Evolutionary conservation across 73 alveolate genomes (phyloP).

Genomic region (Symbiodinium pilosum): DNA sequence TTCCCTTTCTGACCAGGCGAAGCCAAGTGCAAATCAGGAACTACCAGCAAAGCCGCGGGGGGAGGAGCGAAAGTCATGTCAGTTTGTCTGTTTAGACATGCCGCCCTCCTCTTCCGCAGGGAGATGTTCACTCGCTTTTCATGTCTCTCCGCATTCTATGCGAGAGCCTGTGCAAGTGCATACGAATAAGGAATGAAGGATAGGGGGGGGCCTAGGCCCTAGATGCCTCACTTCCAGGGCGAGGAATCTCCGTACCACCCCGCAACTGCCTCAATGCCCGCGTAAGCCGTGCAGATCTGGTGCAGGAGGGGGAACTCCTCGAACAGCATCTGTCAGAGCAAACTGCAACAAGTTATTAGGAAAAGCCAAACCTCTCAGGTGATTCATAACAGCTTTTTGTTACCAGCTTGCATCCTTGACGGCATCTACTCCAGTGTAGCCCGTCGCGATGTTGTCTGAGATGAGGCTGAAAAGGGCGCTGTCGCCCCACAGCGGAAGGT

Average conservation of each 20-base stretch:
- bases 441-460: conserved; percentile 23
- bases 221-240: background rate
- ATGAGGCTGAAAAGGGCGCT: conserved; percentile 15
- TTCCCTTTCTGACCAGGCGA: too few species aligned
- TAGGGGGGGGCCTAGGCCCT: background rate
- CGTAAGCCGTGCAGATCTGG: background rate
- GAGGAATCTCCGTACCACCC: background rate
- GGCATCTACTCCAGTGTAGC: background rate
- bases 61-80: background rate
- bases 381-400: too few species aligned
- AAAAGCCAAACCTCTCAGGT: too few species aligned
- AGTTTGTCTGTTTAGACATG: background rate
- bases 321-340: background rate
- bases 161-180: background rate
- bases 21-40: background rate
- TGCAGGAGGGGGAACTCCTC: background rate
- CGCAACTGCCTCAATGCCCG: background rate
- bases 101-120: background rate
- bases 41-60: background rate
- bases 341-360: too few species aligned
- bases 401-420: background rate
- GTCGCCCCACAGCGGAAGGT: conserved; percentile 31
- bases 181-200: background rate
- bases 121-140: background rate
- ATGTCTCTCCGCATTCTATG: background rate